Base-by-base conservation (phyloP, 257 asterid species). In the Haberlea rhodopensis region DNA sequence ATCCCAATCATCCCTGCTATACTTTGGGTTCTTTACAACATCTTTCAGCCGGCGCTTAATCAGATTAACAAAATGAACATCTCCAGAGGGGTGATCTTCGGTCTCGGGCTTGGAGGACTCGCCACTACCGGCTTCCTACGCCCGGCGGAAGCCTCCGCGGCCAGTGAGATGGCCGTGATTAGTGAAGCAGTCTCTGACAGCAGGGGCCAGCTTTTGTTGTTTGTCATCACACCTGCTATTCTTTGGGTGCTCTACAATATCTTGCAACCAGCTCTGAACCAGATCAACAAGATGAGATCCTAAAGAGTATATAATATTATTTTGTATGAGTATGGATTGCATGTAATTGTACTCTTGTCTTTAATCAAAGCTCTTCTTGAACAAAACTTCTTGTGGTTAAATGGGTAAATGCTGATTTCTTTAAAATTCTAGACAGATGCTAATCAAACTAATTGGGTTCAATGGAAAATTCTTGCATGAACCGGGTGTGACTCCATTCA, bases 1-100 rank as follows among this genome's bases (percentile, higher is more conserved):
- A 60, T 82, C 0, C 85, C 84, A 2, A 27, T 82, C 13, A 18
- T 79, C 19, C 87, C 87, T 1, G 85, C 87, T 28, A 43, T 82
- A 0, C 79, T 75, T 7, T 82, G 87, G 87, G 87, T 82, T 21
- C 83, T 79, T 9, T 82, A n/a, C 78, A 82, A 82, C 74, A 82
- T 82, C 48, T 76, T 82, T 59, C 82, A 79, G 53, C 87, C 87
- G 1, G 83, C 85, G 0, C 72, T 82, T 3, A 82, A 82, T 56
- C 87, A 82, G 68, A 26, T 82, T 57, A 76, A 79, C 71, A 56
- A 24, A 57, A 82, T 82, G 87, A 82, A 65, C 66, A 75, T 75
- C 60, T 34, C 57, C 6, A 73, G 69, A 51, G 85, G 82, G 46
- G 24, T 79, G 48, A 63, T 82, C 48, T 15, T 76, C 0, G 85